Conservation (phyloP, 2,329 filamentous ascomycete species). For the Zymoseptoria tritici region DNA sequence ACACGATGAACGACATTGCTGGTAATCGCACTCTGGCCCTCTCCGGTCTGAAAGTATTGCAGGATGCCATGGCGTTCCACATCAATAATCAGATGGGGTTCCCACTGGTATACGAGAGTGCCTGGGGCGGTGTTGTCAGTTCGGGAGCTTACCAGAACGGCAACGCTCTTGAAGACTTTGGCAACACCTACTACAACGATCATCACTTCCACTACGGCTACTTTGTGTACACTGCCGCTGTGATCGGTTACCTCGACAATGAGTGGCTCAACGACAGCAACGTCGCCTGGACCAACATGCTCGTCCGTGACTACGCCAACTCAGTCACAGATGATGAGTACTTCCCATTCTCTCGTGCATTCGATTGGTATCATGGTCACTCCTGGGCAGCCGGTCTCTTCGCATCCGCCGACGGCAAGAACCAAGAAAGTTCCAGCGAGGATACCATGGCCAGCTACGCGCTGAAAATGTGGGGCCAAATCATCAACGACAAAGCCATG, state of each 20-base stretch:
- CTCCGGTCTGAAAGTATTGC: conserved; percentile 43
- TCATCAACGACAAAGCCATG: conserved; percentile 68
- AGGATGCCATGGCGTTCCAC: conserved; percentile 44
- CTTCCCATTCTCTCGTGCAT: conserved; percentile 75
- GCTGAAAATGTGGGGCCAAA: conserved; percentile 87
- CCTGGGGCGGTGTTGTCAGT: conserved; percentile 76
- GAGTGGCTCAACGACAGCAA: conserved; percentile 61
- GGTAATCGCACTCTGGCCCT: conserved; percentile 43
- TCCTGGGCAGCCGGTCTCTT: conserved; percentile 82
- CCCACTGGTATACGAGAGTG: conserved; percentile 48
- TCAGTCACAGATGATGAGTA: conserved; percentile 60
- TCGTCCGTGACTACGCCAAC: conserved; percentile 80
- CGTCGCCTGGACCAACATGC: conserved; percentile 69
- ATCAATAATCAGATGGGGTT: conserved; percentile 37
- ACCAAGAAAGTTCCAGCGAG: conserved; percentile 83
- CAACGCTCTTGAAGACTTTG: conserved; percentile 71
- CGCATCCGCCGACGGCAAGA: conserved; percentile 65
- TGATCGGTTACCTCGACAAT: conserved; percentile 72
- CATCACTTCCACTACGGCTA: conserved; percentile 68
- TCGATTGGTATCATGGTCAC: conserved; percentile 94
- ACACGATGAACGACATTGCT: conserved; percentile 47
- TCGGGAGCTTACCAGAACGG: conserved; percentile 70
- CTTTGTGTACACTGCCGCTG: conserved; percentile 77
- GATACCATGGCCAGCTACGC: conserved; percentile 83
- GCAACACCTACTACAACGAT: conserved; percentile 75